Evolutionary conservation across 176 grass and related monocot genomes (phyloP), one percentile per base, ranked within the genome.

Genomic region (Zea luxurians): DNA sequence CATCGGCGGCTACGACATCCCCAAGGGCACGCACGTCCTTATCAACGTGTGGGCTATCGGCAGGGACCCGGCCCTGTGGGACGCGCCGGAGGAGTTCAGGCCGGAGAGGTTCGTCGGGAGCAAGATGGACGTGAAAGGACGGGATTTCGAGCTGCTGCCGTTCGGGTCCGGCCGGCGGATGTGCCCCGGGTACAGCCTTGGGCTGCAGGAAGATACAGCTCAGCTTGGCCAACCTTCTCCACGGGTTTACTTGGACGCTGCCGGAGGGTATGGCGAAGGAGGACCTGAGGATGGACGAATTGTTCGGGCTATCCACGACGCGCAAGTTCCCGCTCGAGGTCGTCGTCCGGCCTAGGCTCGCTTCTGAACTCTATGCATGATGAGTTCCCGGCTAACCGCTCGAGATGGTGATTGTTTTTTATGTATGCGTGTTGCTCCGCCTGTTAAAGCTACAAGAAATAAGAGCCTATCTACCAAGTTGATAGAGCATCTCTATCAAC

Each of bases 111-210:
- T 90, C 74, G 0, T 80, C 16, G 83, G 88, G 15, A 83, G 75
- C 70, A 17, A 53, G n/a, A 20, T 87, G 0, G 88, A 90, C 73
- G 75, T 84, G 13, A 66, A 73, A 36, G 84, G 84, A 4, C 70
- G 84, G 2, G 70, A 87, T 65, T 87, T 77, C 4, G 84, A 87
- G 76, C 74, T 90, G 8, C 48, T 86, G 52, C 88, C 84, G 2
- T 90, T 86, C 20, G 88, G 88, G 8, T 63, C 84, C 0, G 84
- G 88, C 0, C 46, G 88, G 8, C 64, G 88, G 16, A 90, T 90
- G 88, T 90, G 84, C 63, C 87, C 78, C 0, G 80, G 88, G 0
- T 84, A 84, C 61, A 83, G 10, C 49, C 88, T 87, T 2, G 88
- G 80, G 13, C 59, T 90, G 0, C 87, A 87, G 76, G 72, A 77